phyloP scores from a whole-genome alignment of 2,329 filamentous ascomycete species.

The Penicillium sp. region DNA sequence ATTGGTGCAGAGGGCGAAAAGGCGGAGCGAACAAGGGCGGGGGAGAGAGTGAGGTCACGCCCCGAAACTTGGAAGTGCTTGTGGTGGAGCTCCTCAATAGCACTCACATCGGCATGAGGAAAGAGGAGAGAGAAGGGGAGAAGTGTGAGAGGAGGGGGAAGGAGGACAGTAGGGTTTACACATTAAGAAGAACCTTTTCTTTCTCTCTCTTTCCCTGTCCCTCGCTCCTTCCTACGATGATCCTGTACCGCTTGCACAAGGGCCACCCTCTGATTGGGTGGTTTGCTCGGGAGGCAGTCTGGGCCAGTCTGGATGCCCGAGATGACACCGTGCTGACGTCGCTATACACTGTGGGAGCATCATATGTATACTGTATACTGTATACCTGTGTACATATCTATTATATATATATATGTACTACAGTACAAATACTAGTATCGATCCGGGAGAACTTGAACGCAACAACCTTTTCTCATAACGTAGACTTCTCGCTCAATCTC shows the following conservation, averaged over 20 bases:
- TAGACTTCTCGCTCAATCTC: constrained; percentile 34
- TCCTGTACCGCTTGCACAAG: neutral
- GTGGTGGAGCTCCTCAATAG: constrained; percentile 27
- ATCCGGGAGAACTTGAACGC: no score
- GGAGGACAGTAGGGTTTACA: neutral
- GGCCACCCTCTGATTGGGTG: no score
- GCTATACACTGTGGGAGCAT: no score
- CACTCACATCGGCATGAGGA: constrained; percentile 20
- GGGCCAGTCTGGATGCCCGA: constrained; percentile 5
- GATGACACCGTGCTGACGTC: constrained; percentile 22
- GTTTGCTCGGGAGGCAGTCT: constrained; percentile 12
- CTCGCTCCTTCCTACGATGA: neutral
- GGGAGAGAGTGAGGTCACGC: constrained; percentile 17
- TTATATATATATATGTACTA: no score
- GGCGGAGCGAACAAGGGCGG: constrained; percentile 8
- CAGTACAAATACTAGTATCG: no score
- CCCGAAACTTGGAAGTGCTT: constrained; percentile 20
- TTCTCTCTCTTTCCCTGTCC: neutral
- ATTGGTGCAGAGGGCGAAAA: neutral
- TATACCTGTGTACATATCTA: no score
- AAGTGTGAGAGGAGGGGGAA: neutral
- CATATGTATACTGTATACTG: no score
- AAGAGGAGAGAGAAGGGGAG: neutral
- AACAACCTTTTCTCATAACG: no score
- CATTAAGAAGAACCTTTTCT: neutral